These are phyloP conservation scores for Leccinum holopus DNA, from an alignment of 1,284 basidiomycete species.

Conservation along the genomic window DNA sequence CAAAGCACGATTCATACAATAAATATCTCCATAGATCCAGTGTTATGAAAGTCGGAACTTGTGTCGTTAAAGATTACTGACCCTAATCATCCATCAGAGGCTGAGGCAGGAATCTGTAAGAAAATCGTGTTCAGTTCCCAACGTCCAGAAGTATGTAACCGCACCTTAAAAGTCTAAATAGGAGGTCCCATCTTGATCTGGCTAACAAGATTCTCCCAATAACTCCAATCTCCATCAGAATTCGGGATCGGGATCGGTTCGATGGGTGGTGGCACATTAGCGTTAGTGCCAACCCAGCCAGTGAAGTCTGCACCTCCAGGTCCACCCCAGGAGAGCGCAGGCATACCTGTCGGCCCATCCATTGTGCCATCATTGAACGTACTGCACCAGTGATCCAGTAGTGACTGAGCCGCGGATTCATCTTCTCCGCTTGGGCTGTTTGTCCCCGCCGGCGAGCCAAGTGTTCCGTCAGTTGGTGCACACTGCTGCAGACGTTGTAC, in stretches of 20 bases:
- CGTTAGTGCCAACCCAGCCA: slow-evolving; percentile 53
- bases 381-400: slow-evolving; percentile 80
- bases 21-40: slow-evolving; percentile 13
- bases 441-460: slow-evolving; percentile 53
- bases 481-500: slow-evolving; percentile 62
- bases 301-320: slow-evolving; percentile 56
- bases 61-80: slow-evolving; percentile 10
- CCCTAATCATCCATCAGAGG: slow-evolving; percentile 3
- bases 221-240: slow-evolving; percentile 71
- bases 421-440: slow-evolving; percentile 72
- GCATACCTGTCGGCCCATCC: slow-evolving; percentile 49
- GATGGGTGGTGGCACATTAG: slow-evolving; percentile 28
- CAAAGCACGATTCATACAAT: slow-evolving; percentile 4
- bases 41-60: neutral
- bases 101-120: neutral
- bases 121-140: neutral
- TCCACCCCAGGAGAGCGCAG: slow-evolving; percentile 62
- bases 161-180: slow-evolving; percentile 20
- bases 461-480: slow-evolving; percentile 40
- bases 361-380: slow-evolving; percentile 63
- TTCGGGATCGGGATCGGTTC: slow-evolving; percentile 47
- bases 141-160: neutral
- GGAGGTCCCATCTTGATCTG: slow-evolving; percentile 58
- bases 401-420: slow-evolving; percentile 68
- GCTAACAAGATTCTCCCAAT: slow-evolving; percentile 79